Percentiles rank a stretch among this genome's conserved stretches.
phyloP scores from a whole-genome alignment of 2,329 filamentous ascomycete genomes.

The Microcyclospora tardicrescens region DNA sequence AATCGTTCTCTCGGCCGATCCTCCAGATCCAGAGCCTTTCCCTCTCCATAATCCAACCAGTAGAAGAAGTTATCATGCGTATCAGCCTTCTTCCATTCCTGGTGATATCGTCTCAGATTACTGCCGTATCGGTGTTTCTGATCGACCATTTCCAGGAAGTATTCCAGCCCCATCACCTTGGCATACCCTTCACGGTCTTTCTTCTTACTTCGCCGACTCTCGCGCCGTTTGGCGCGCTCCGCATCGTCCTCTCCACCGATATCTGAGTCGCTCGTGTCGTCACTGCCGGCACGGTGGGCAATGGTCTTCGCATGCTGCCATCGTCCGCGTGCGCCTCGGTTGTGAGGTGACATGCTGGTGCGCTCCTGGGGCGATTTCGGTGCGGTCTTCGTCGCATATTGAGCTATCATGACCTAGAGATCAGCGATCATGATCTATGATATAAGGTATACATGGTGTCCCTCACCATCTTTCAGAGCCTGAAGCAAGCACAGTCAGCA shows the following conservation, averaged over 20 bases:
- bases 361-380: slow-evolving; percentile 30
- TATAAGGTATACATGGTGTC: not conserved
- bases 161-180: slow-evolving; percentile 72
- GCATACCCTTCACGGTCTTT: slow-evolving; percentile 42
- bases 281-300: slow-evolving; percentile 57
- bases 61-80: slow-evolving; percentile 87
- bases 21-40: slow-evolving; percentile 54
- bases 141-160: slow-evolving; percentile 64
- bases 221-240: slow-evolving; percentile 21
- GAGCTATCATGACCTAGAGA: slow-evolving; percentile 25
- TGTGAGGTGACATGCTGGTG: slow-evolving; percentile 9
- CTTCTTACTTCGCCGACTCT: slow-evolving; percentile 37
- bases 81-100: slow-evolving; percentile 64
- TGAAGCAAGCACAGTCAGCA: slow-evolving; percentile 9
- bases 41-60: slow-evolving; percentile 77
- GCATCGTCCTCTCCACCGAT: slow-evolving; percentile 31
- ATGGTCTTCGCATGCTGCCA: slow-evolving; percentile 66
- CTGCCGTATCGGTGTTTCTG: slow-evolving; percentile 77
- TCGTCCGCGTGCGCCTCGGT: slow-evolving; percentile 40
- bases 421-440: slow-evolving; percentile 1
- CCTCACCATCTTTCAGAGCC: slow-evolving; percentile 23
- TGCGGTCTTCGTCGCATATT: slow-evolving; percentile 39
- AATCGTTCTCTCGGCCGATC: slow-evolving; percentile 61
- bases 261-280: slow-evolving; percentile 41
- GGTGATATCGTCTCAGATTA: slow-evolving; percentile 70